Percentiles rank a stretch among this genome's conserved stretches.
phyloP scores from a whole-genome alignment of 2,329 filamentous ascomycete genomes.

The Fusarium paranaense region DNA sequence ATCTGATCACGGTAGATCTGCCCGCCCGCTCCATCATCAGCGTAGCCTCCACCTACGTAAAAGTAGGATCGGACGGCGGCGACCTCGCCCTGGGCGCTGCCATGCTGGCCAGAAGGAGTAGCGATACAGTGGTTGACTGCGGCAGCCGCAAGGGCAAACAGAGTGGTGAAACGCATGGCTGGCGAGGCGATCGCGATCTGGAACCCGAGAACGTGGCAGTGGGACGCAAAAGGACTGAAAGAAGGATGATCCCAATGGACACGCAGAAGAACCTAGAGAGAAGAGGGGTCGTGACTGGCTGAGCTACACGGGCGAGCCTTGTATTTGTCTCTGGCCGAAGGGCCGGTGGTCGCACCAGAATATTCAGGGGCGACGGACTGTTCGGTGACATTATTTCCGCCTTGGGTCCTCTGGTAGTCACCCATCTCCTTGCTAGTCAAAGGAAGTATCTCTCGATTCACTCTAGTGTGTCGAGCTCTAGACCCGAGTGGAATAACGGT shows the following conservation, averaged over 20 bases:
- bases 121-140: background rate
- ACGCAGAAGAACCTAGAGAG: background rate
- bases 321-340: background rate
- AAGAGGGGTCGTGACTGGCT: background rate
- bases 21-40: slow-evolving; percentile 31
- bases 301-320: background rate
- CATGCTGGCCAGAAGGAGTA: background rate
- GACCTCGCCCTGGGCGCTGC: slow-evolving; percentile 8
- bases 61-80: slow-evolving; percentile 35
- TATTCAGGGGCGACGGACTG: background rate
- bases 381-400: background rate
- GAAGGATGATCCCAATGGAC: background rate
- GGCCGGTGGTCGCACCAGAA: background rate
- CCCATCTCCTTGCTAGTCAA: background rate
- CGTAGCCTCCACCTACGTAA: slow-evolving; percentile 34
- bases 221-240: background rate
- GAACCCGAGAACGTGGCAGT: background rate
- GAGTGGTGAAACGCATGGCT: slow-evolving; percentile 2
- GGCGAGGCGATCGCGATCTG: background rate
- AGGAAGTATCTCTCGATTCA: background rate
- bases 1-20: slow-evolving; percentile 41
- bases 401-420: background rate
- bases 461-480: background rate
- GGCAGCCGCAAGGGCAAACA: background rate
- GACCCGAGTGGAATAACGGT: background rate